Base-by-base conservation (phyloP, 2,329 filamentous ascomycete species). In the Plenodomus biglobosus region DNA sequence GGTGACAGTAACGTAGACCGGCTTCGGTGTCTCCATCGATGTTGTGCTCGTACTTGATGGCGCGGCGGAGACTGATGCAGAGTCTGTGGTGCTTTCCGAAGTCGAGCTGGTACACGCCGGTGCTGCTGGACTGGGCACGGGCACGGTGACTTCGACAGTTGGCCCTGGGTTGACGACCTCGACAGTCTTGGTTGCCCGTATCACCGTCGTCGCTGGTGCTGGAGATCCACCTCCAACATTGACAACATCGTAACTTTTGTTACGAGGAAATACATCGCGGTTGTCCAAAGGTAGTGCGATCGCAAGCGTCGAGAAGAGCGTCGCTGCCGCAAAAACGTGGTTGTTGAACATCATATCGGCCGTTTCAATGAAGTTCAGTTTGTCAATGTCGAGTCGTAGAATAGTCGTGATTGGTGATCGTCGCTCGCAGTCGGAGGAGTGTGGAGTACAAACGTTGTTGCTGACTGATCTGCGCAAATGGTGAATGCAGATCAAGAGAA, bases 191-290 rank as follows among this genome's bases (percentile, higher is more conserved):
- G 64, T 67, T 37, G 50, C 48, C 44, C 61, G 43, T 21, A 64
- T 42, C n/a, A 64, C 62, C 6, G 62, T 65, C 21, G 62, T 45
- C 24, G 46, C 55, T 40, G 58, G 32, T 17, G 61, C 62, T 4
- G 64, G 54, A 11, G 64, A 58, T 19, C 70, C 70, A 22, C 71
- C 71, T 37, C 71, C 71, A 18, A 73, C 71, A 42, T 73, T 73
- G 54, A 73, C 67, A n/a, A 73, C 59, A 3, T 66, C 61, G 45
- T 73, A 73, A 24, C 62, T 67, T 48, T 68, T 72, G 24, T 59
- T 55, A 11, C 66, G 65, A 20, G 56, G 56, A 21, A 48, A 55
- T 22, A 65, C 18, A 15, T 60, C 35, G 21, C 21, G 50, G 47
- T 34, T 54, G 13, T 68, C 62, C 16, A 72, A 50, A 2, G 69